Base-by-base conservation (phyloP, 352 stramenopile species). In the Blastocystis sp. region DNA sequence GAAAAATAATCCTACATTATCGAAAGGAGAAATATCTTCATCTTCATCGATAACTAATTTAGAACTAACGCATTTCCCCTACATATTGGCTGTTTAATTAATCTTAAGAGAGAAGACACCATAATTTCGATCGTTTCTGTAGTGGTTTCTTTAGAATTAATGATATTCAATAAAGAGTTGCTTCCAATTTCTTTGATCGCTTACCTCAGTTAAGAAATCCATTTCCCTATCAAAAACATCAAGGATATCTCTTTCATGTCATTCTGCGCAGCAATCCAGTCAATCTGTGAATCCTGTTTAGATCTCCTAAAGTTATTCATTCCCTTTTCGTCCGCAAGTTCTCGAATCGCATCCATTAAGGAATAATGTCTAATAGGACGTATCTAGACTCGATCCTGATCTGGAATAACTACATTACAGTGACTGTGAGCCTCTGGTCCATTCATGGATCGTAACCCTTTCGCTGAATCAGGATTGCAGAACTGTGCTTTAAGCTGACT, bases 31-130 rank as follows among this genome's bases (percentile, higher is more conserved):
- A 24, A 66, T n/a, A 13, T 39, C 9, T 18, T 16, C 3, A 3
- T 85, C 73, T 8, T 24, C 20, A 43, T 78, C 66, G 6, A 56
- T 24, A 59, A n/a, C 50, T 59, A 59, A n/a, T 13, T n/a, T 1
- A 59, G 13, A n/a, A 59, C 2, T n/a, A 59, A 59, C 20, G 50
- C 50, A 13, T 37, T n/a, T 8, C 47, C 63, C 41, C 16, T 45
- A 81, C 70, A 68, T 24, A 65, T 54, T n/a, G 73, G 73, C 24
- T 85, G 73, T 50, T 68, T 66, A 2, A 85, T 30, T 34, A 85
- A 43, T 6, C 73, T 50, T 24, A 85, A 43, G 8, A 85, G 39
- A 18, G 73, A 66, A 45, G 63, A 85, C 3, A 85, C 47, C 20
- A 85, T 68, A 11, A 85, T 66, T 47, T 85, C 73, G 18, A 85